phyloP scores from a whole-genome alignment of 2,329 filamentous ascomycete species.

The Cercospora brassicicola region DNA sequence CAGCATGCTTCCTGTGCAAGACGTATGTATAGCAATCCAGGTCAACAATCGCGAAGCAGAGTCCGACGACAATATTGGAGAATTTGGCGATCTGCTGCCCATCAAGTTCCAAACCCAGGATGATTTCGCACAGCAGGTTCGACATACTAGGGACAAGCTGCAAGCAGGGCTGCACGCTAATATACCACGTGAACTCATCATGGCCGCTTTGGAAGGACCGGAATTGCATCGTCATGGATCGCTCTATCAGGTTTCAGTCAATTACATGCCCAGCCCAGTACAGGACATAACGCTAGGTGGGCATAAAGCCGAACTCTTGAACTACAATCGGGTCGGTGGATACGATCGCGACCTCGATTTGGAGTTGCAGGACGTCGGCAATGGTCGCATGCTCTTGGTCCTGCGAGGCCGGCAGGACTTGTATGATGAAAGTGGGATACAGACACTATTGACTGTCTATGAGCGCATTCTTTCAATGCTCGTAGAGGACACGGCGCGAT shows the following conservation, averaged over 20 bases:
- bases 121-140: slow-evolving; percentile 13
- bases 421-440: slow-evolving; percentile 14
- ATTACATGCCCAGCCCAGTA: slow-evolving; percentile 3
- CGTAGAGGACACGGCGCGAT: slow-evolving; percentile 8
- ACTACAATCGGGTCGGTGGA: slow-evolving; percentile 3
- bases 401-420: slow-evolving; percentile 8
- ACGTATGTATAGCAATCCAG: slow-evolving; percentile 11
- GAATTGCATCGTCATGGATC: slow-evolving; percentile 1
- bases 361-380: neutral
- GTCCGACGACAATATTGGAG: slow-evolving; percentile 38
- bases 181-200: slow-evolving; percentile 4
- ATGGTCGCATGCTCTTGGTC: slow-evolving; percentile 2
- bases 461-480: slow-evolving; percentile 8
- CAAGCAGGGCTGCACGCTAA: slow-evolving; percentile 8
- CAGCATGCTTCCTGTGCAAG: slow-evolving; percentile 11
- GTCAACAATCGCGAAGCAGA: slow-evolving; percentile 34
- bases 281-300: slow-evolving; percentile 10
- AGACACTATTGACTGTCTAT: slow-evolving; percentile 6
- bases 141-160: slow-evolving; percentile 12
- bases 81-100: slow-evolving; percentile 45
- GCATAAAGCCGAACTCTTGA: slow-evolving; percentile 12
- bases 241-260: slow-evolving; percentile 13
- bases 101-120: slow-evolving; percentile 3
- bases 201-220: slow-evolving; percentile 8
- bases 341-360: slow-evolving; percentile 8